These are phyloP conservation scores for Nemania bipapillata DNA, from an alignment of 2,329 filamentous ascomycete genomes.

Conservation along the genomic window DNA sequence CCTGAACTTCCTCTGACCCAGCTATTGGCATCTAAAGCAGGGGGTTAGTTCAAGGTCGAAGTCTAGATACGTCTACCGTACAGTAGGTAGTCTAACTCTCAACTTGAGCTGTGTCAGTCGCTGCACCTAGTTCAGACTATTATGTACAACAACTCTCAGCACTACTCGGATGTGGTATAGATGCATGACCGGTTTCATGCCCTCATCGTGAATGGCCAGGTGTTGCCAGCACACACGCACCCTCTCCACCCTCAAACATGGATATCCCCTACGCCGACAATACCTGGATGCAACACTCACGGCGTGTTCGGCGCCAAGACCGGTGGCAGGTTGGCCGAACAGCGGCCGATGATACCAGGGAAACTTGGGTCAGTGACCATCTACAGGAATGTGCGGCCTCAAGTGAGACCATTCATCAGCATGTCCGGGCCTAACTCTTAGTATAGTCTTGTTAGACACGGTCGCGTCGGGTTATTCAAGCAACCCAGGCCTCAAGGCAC, in stretches of 20 bases:
- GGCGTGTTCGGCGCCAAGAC: constrained; percentile 27
- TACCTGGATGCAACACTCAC: constrained; percentile 4
- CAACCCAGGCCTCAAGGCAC: constrained; percentile 4
- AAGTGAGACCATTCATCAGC: constrained; percentile 4
- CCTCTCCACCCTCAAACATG: constrained; percentile 36
- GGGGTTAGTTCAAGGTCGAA: not conserved
- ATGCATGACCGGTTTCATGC: constrained; percentile 29
- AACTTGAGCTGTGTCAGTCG: constrained; percentile 17
- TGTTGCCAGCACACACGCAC: constrained; percentile 36
- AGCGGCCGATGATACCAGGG: constrained; percentile 11
- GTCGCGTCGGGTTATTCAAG: constrained; percentile 10
- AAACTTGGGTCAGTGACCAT: too few relatives aligned
- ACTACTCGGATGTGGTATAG: constrained; percentile 29
- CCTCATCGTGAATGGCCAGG: constrained; percentile 33
- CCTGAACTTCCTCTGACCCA: not conserved
- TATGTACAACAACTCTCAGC: constrained; percentile 27
- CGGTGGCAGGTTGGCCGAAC: constrained; percentile 18
- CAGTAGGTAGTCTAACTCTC: not conserved
- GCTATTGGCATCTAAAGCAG: not conserved
- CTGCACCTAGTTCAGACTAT: constrained; percentile 18
- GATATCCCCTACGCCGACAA: constrained; percentile 30
- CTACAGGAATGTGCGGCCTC: constrained; percentile 7
- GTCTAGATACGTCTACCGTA: not conserved
- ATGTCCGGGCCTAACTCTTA: not conserved
- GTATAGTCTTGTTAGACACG: not conserved